phyloP scores from a whole-genome alignment of 805 yeast species.

The Lachancea meyersii region DNA sequence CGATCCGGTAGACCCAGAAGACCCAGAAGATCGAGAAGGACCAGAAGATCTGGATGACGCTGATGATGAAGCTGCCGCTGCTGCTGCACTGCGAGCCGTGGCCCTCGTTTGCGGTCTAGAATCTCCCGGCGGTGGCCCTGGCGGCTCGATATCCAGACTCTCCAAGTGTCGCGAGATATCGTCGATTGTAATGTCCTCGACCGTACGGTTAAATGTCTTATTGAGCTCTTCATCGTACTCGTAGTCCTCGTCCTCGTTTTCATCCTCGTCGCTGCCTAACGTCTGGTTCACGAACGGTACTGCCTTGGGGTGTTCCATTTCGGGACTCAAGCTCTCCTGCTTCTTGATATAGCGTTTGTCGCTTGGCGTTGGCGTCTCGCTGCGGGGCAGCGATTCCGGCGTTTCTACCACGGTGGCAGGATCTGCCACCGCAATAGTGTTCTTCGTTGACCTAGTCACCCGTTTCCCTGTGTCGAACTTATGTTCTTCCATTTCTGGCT shows the following conservation, averaged over 20 bases:
- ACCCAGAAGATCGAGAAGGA: not conserved
- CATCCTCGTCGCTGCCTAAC: conserved; percentile 28
- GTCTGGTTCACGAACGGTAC: conserved; percentile 29
- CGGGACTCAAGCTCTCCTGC: not conserved
- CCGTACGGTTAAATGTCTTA: conserved; percentile 34
- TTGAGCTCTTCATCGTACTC: conserved; percentile 33
- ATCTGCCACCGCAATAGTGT: not conserved
- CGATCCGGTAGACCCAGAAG: not conserved
- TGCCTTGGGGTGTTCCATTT: conserved; percentile 7
- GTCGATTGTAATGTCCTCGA: conserved; percentile 35
- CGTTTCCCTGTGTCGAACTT: conserved; percentile 3
- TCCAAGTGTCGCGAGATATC: conserved; percentile 35
- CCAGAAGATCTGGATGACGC: not conserved
- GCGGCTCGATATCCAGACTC: conserved; percentile 29
- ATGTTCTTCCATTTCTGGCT: conserved; percentile 4
- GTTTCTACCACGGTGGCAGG: conserved; percentile 4
- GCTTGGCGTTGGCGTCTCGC: conserved; percentile 12
- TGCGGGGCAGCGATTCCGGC: conserved; percentile 9
- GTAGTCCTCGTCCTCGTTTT: conserved; percentile 33
- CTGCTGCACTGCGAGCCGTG: not conserved
- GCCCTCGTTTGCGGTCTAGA: conserved; percentile 1
- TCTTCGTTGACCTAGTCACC: conserved; percentile 7
- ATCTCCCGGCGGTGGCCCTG: not conserved
- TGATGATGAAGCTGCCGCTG: not conserved
- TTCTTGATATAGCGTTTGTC: conserved; percentile 2